Conservation (phyloP, 371 early-diverging fungal species). For the Fennellomyces sp. region DNA sequence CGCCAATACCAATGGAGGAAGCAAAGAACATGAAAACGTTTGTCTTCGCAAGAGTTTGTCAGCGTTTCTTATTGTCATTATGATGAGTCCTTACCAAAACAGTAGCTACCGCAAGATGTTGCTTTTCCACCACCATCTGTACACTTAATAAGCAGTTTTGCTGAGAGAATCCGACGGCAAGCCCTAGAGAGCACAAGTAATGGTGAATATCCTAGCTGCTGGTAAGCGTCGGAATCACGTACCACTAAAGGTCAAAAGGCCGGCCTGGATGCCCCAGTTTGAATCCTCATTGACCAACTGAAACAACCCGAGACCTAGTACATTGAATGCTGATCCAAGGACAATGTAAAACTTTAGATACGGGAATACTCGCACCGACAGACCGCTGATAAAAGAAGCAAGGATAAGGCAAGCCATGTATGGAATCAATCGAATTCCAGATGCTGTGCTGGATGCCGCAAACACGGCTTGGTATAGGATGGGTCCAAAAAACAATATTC, state of each 20-base stretch:
- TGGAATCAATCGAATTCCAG: constrained; percentile 50
- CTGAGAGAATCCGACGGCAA: constrained; percentile 65
- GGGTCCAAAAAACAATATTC: constrained; percentile 73
- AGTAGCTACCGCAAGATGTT: constrained; percentile 70
- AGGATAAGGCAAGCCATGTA: constrained; percentile 44
- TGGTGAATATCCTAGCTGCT: neutral
- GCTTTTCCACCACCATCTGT: constrained; percentile 52
- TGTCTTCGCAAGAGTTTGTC: no score
- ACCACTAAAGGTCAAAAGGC: constrained; percentile 35
- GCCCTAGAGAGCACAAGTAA: neutral
- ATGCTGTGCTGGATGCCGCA: constrained; percentile 39
- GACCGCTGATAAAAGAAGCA: constrained; percentile 37
- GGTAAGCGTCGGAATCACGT: neutral
- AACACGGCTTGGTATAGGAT: constrained; percentile 57
- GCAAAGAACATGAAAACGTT: no score
- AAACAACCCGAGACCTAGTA: constrained; percentile 46
- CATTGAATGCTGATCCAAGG: constrained; percentile 26
- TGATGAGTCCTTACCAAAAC: constrained; percentile 36
- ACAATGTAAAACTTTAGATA: constrained; percentile 32
- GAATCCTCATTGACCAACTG: constrained; percentile 36
- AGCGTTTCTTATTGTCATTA: no score
- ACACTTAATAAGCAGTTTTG: constrained; percentile 64
- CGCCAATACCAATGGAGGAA: no score
- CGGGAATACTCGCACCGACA: constrained; percentile 25
- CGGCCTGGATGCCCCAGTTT: constrained; percentile 39